Conservation (phyloP, 371 early-diverging fungal species). For the Zychaea mexicana region DNA sequence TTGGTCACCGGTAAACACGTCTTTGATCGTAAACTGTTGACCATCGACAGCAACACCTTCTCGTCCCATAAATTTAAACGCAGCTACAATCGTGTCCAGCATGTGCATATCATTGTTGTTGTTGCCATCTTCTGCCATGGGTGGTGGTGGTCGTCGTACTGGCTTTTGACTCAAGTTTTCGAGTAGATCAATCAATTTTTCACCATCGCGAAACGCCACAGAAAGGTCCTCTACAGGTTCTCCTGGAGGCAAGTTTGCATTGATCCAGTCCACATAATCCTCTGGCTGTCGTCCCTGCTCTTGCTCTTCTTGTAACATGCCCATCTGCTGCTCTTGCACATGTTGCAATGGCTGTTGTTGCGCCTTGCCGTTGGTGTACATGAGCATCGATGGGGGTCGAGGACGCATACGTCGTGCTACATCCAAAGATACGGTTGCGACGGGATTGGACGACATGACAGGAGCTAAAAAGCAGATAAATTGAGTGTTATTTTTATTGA, state of each 20-base stretch:
- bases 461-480: conserved; percentile 43
- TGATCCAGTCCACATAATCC: conserved; percentile 59
- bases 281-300: conserved; percentile 9
- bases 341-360: conserved; percentile 18
- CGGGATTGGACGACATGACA: conserved; percentile 69
- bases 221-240: conserved; percentile 45
- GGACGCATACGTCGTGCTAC: conserved; percentile 67
- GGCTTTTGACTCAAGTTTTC: conserved; percentile 54
- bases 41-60: conserved; percentile 60
- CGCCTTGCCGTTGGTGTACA: conserved; percentile 47
- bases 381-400: conserved; percentile 63
- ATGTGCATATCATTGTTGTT: conserved; percentile 40
- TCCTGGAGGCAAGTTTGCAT: conserved; percentile 44
- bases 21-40: conserved; percentile 50
- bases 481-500: too few relatives aligned
- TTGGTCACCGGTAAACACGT: conserved; percentile 53
- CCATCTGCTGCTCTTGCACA: conserved; percentile 13
- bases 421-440: conserved; percentile 63
- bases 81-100: conserved; percentile 63
- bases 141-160: conserved; percentile 40
- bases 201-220: conserved; percentile 56
- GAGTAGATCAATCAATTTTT: conserved; percentile 51
- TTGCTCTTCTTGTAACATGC: conserved; percentile 30
- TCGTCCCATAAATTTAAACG: conserved; percentile 66
- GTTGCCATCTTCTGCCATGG: conserved; percentile 25